Evolutionary conservation across 345 rosid genomes (phyloP).

Genomic region (Firmiana major): DNA sequence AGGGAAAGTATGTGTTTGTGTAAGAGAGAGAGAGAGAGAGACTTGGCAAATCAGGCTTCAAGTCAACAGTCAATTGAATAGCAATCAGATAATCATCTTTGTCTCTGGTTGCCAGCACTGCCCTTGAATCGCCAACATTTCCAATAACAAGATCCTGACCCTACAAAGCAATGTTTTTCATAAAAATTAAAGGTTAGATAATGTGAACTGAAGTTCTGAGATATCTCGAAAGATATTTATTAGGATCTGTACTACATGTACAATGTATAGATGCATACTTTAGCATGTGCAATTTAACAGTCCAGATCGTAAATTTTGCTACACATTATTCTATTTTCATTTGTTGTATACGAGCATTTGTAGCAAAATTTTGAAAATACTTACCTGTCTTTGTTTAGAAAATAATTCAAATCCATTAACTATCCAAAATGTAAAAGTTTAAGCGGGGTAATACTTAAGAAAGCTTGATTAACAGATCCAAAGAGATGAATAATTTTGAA

Average conservation of each 20-base stretch:
- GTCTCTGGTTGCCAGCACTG: slow-evolving; percentile 76
- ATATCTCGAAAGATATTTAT: neutral
- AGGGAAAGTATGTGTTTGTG: neutral
- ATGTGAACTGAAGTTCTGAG: neutral
- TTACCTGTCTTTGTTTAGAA: neutral
- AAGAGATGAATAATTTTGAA: neutral
- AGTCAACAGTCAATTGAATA: slow-evolving; percentile 78
- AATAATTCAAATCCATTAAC: neutral
- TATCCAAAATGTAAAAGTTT: neutral
- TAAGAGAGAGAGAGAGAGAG: slow-evolving; percentile 29
- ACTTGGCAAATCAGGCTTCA: slow-evolving; percentile 98
- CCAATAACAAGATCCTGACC: slow-evolving; percentile 76
- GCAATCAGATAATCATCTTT: slow-evolving; percentile 61
- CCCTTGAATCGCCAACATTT: slow-evolving; percentile 94
- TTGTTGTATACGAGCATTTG: neutral
- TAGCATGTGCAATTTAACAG: neutral
- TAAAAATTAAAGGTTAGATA: neutral
- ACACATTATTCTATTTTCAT: neutral
- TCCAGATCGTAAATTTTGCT: neutral
- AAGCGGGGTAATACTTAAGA: neutral
- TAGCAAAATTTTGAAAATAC: neutral
- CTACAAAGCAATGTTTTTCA: slow-evolving; percentile 37
- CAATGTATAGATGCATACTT: neutral
- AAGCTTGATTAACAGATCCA: slow-evolving; percentile 6
- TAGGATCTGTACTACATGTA: neutral